Evolutionary conservation across 2,329 filamentous ascomycete species (phyloP).

Genomic region (Mariannaea elegans): DNA sequence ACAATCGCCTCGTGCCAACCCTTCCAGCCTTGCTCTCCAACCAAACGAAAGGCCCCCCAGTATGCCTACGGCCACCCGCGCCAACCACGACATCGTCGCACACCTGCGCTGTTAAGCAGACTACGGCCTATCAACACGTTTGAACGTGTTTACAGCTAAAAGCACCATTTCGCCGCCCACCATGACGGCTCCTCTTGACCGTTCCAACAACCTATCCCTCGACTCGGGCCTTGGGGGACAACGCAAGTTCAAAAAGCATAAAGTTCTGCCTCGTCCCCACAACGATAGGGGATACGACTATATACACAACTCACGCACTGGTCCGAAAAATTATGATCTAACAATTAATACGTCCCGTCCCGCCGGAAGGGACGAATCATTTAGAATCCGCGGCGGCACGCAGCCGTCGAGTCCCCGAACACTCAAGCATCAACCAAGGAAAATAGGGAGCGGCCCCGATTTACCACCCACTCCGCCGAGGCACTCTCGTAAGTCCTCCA

Average conservation of each 20-base stretch:
- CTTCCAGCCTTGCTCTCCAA: conserved; percentile 25
- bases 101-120: conserved; percentile 30
- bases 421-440: conserved; percentile 53
- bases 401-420: conserved; percentile 51
- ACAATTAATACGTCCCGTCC: conserved; percentile 42
- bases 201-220: conserved; percentile 39
- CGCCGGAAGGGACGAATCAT: conserved; percentile 19
- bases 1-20: conserved; percentile 26
- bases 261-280: conserved; percentile 51
- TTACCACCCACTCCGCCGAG: conserved; percentile 71
- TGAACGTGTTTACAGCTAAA: conserved; percentile 42
- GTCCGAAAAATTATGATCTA: conserved; percentile 34
- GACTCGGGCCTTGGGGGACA: conserved; percentile 42
- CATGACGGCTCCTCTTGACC: conserved; percentile 46
- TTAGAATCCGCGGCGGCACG: conserved; percentile 36
- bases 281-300: conserved; percentile 38
- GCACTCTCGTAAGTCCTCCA: conserved; percentile 66
- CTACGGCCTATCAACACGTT: not conserved
- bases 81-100: conserved; percentile 33
- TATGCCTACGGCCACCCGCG: conserved; percentile 34
- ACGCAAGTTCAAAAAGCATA: conserved; percentile 57
- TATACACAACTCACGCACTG: conserved; percentile 33
- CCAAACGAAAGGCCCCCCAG: conserved; percentile 32
- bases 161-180: conserved; percentile 40
- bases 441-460: conserved; percentile 56